These are phyloP conservation scores for Fusarium bactridioides DNA, from an alignment of 2,329 filamentous ascomycete species.

Conservation along the genomic window DNA sequence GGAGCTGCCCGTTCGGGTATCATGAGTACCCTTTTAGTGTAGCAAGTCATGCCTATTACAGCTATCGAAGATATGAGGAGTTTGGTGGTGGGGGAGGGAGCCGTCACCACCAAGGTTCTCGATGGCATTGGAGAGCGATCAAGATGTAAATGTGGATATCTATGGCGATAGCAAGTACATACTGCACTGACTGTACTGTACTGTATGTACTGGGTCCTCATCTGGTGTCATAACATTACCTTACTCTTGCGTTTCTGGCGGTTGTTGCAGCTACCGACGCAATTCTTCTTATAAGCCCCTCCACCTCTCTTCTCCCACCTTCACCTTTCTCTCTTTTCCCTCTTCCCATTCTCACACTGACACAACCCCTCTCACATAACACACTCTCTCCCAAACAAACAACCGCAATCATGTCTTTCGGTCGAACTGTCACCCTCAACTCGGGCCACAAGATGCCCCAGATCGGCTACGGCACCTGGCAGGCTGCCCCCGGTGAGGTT, in stretches of 20 bases:
- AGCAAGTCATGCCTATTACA: background rate
- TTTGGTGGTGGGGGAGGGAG: conserved; percentile 1
- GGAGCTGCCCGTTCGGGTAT: conserved; percentile 22
- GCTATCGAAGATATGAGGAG: background rate
- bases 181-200: background rate
- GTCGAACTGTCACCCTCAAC: conserved; percentile 65
- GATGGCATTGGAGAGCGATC: background rate
- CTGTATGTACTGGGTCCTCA: background rate
- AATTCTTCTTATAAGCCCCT: conserved; percentile 15
- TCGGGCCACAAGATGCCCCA: conserved; percentile 71
- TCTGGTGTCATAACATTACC: conserved; percentile 3
- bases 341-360: background rate
- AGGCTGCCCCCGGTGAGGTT: conserved; percentile 70
- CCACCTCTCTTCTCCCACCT: background rate
- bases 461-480: conserved; percentile 71
- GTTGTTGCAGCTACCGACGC: background rate
- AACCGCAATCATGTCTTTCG: conserved; percentile 60
- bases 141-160: background rate
- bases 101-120: conserved; percentile 32
- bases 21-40: background rate
- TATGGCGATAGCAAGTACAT: background rate
- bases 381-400: background rate
- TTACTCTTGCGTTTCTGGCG: background rate
- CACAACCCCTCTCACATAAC: background rate
- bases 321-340: background rate